These are phyloP conservation scores for Hyphochytrium catenoides DNA, from an alignment of 352 stramenopile species.

Conservation along the genomic window DNA sequence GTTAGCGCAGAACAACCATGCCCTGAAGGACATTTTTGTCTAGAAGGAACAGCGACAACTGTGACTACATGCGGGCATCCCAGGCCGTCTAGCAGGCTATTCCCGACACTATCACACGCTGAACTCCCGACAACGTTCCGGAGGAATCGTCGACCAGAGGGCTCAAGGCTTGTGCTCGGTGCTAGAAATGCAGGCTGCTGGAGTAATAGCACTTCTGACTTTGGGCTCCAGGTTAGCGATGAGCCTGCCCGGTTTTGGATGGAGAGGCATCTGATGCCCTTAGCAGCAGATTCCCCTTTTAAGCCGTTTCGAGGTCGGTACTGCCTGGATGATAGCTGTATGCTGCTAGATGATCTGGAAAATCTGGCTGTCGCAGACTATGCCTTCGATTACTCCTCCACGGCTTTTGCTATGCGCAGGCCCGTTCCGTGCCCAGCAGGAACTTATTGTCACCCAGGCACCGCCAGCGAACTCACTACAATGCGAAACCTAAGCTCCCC, in stretches of 20 bases:
- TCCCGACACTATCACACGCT: constrained; percentile 12
- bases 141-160: constrained; percentile 10
- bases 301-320: constrained; percentile 66
- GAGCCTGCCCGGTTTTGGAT: constrained; percentile 71
- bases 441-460: constrained; percentile 66
- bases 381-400: constrained; percentile 56
- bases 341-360: constrained; percentile 51
- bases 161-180: constrained; percentile 21
- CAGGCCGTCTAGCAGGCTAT: constrained; percentile 17
- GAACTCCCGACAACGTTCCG: constrained; percentile 20
- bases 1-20: constrained; percentile 71
- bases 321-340: constrained; percentile 74
- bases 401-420: constrained; percentile 37
- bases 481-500: constrained; percentile 68
- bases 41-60: constrained; percentile 80
- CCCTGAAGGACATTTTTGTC: constrained; percentile 80
- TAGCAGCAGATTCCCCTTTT: constrained; percentile 38
- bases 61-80: constrained; percentile 50
- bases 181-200: constrained; percentile 65
- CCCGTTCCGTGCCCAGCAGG: constrained; percentile 60
- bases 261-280: constrained; percentile 66
- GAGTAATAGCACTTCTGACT: constrained; percentile 81
- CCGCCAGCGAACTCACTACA: constrained; percentile 28
- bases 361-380: constrained; percentile 40
- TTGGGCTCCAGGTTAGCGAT: constrained; percentile 70